Conservation (phyloP, 768 basidiomycete genomes). For the Chalciporus piperatus region DNA sequence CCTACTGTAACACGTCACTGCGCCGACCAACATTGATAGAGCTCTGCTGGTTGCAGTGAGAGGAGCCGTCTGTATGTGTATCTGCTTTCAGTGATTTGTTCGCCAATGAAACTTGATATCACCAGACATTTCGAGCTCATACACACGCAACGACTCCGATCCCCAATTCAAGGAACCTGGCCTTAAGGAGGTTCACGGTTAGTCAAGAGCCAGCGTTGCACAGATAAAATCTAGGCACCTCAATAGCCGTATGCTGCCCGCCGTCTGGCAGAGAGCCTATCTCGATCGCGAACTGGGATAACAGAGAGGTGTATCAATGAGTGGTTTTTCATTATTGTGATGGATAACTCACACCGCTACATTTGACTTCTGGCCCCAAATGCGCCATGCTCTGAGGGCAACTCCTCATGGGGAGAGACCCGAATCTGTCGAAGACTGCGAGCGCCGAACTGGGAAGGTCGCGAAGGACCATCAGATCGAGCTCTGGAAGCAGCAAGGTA, state of each 20-base stretch:
- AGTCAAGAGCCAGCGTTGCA: constrained; percentile 19
- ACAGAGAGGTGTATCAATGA: constrained; percentile 41
- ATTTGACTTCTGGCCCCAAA: constrained; percentile 79
- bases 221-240: too few species aligned
- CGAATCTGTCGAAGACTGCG: constrained; percentile 71
- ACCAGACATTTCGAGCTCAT: constrained; percentile 72
- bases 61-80: constrained; percentile 68
- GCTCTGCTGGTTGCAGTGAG: constrained; percentile 77
- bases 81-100: background rate
- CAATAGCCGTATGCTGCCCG: too few species aligned
- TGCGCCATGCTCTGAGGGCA: constrained; percentile 74
- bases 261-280: constrained; percentile 76
- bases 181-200: constrained; percentile 71
- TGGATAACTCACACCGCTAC: constrained; percentile 64
- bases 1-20: constrained; percentile 50
- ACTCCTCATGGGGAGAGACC: constrained; percentile 83
- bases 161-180: constrained; percentile 69
- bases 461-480: constrained; percentile 75
- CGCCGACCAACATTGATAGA: constrained; percentile 32
- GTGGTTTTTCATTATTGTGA: too few species aligned
- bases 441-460: constrained; percentile 55
- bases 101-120: constrained; percentile 56
- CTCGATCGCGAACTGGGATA: constrained; percentile 86
- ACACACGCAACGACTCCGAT: constrained; percentile 82
- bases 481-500: constrained; percentile 66